phyloP scores from a whole-genome alignment of 2,329 filamentous ascomycete genomes.

The Aureobasidium vineae region DNA sequence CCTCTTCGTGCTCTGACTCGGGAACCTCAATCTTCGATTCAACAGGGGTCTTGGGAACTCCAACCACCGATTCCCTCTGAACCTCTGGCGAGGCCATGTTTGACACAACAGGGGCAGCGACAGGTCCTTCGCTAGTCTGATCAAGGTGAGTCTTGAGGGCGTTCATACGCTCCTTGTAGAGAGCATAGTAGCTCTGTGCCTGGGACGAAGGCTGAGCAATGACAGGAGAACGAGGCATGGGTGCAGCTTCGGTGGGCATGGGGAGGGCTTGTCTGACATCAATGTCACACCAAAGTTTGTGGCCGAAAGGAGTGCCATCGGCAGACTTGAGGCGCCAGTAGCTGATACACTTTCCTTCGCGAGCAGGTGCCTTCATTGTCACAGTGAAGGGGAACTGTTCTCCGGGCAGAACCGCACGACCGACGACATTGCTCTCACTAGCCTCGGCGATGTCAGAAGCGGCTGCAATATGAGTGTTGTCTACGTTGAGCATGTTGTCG shows the following conservation, averaged over 20 bases:
- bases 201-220: neutral
- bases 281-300: slow-evolving; percentile 94
- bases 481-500: slow-evolving; percentile 93
- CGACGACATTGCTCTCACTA: slow-evolving; percentile 77
- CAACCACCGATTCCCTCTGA: slow-evolving; percentile 34
- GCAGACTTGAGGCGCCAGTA: slow-evolving; percentile 92
- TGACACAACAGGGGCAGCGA: neutral
- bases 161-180: slow-evolving; percentile 27
- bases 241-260: neutral
- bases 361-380: slow-evolving; percentile 73
- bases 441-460: slow-evolving; percentile 73
- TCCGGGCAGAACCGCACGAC: slow-evolving; percentile 66
- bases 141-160: slow-evolving; percentile 9
- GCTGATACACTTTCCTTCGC: slow-evolving; percentile 78
- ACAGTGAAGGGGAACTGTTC: slow-evolving; percentile 80
- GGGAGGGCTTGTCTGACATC: slow-evolving; percentile 52
- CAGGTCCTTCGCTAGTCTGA: neutral
- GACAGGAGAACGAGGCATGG: neutral
- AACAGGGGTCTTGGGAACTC: neutral
- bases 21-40: slow-evolving; percentile 35
- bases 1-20: slow-evolving; percentile 36
- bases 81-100: neutral
- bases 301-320: slow-evolving; percentile 79
- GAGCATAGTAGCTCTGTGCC: slow-evolving; percentile 31
- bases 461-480: slow-evolving; percentile 74